Evolutionary conservation across 2,329 filamentous ascomycete genomes (phyloP), one percentile per base, ranked within the genome.

Genomic region (Madurella mycetomatis): DNA sequence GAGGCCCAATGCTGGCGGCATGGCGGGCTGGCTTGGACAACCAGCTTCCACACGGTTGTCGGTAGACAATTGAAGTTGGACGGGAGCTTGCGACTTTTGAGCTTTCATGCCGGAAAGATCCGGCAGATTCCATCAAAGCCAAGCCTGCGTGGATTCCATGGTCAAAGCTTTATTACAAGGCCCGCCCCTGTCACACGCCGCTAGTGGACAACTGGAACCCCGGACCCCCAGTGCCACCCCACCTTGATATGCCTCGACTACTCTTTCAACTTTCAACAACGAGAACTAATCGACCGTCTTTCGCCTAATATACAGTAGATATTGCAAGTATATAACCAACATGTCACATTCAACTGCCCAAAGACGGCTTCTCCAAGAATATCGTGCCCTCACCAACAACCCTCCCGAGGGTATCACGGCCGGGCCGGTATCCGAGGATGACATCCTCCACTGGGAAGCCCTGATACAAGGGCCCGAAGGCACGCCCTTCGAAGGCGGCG

Each of bases 391-490:
- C 59, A 94, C 91, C 60, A 92, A 90, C 67, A 94, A 95, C 73
- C 90, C 92, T 0, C 92, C 92, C n/a, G 92, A 97, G 58, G 94
- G 94, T 70, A 97, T 99, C 74, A 95, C 90, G 55, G 94, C 94
- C 15, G 94, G 94, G 17, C 94, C 94, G 34, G 79, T 96, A 57
- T 88, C 83, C 61, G 94, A 99, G 77, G 94, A 97, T 71, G 91
- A 99, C 75, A 85, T 97, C 68, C 88, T 96, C 65, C 78, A 90
- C 67, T 99, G 94, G 94, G 94, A 99, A 75, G 94, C 92, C 9
- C 77, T 97, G 59, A 97, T 99, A 66, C 87, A 95, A 72, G 94
- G 94, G 0, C 94, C 94, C 12, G 92, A 96, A 67, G 94, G 88
- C 59, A 99, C 94, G 1, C 94, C 94, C 1, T 99, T 95, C 65